Percentiles rank a stretch among this genome's conserved stretches.
Evolutionary conservation across 2,329 filamentous ascomycete species (phyloP).

Genomic region (Aspergillus quadricinctus): DNA sequence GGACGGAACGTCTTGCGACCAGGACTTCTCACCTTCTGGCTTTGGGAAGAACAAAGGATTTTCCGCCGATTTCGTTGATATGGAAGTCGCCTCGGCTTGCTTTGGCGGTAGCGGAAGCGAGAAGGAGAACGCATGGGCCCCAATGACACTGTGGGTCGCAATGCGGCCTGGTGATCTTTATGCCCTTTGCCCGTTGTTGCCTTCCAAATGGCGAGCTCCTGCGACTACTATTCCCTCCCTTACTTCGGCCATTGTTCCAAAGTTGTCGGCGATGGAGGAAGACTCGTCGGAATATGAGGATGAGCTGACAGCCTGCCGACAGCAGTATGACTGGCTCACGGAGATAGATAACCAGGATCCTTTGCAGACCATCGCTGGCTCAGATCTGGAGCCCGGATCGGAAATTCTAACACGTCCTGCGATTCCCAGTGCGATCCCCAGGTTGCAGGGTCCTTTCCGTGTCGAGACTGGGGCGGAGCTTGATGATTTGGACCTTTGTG

Average conservation of each 20-base stretch:
- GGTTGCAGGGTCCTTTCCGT: slow-evolving; percentile 59
- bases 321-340: slow-evolving; percentile 58
- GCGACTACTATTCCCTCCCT: slow-evolving; percentile 75
- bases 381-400: slow-evolving; percentile 37
- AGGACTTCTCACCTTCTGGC: slow-evolving; percentile 75
- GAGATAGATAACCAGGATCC: slow-evolving; percentile 54
- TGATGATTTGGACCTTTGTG: slow-evolving; percentile 55
- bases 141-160: slow-evolving; percentile 96
- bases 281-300: slow-evolving; percentile 42
- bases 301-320: slow-evolving; percentile 45
- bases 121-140: slow-evolving; percentile 70
- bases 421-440: slow-evolving; percentile 52
- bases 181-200: slow-evolving; percentile 83
- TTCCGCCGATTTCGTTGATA: slow-evolving; percentile 83
- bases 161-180: slow-evolving; percentile 94
- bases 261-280: slow-evolving; percentile 47
- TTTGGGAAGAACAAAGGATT: slow-evolving; percentile 74
- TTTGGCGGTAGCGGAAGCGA: slow-evolving; percentile 69
- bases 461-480: slow-evolving; percentile 48
- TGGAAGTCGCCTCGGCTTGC: slow-evolving; percentile 86
- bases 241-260: slow-evolving; percentile 75
- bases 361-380: slow-evolving; percentile 32
- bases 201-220: slow-evolving; percentile 77
- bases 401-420: slow-evolving; percentile 56
- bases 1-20: slow-evolving; percentile 74